Evolutionary conservation across 1,284 basidiomycete genomes (phyloP), one percentile per base, ranked within the genome.

Genomic region (Cutaneotrichosporon cavernicola): DNA sequence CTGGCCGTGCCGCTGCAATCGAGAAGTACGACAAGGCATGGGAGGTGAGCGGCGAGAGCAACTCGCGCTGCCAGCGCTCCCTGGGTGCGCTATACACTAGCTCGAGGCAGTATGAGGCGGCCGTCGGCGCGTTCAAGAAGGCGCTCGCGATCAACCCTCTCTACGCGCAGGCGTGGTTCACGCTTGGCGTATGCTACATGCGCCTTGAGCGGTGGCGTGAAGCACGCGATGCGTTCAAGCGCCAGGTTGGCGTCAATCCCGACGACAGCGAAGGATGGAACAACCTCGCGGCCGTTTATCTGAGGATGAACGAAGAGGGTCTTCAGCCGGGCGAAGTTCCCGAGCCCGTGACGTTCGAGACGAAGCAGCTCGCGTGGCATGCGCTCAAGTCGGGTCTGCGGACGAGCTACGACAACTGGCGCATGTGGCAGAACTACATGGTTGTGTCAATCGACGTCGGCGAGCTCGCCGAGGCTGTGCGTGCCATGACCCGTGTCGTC

Each of bases 381-480:
- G 96, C 97, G 13, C 88, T 99, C 49, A 89, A 90, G 70, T 89
- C 92, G 69, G 93, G 95, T 5, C 85, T 99, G 64, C 89, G 88
- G 70, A 87, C 86, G 75, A 86, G 86, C 59, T 91, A 92, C 78
- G 89, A 93, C 60, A 95, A 95, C 74, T 99, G 96, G 96, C 86
- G 92, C 18, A 95, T 99, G 87, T 99, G 97, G 97, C 85, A 86
- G 70, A 99, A 99, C 82, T 98, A 95, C 83, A 96, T 95, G 90
- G 84, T 97, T 70, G 89, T 99, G 43, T 86, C 91, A 8, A 85
- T 97, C 79, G 93, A 98, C 73, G 90, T 97, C 16, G 96, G 95
- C 8, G 91, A 97, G 79, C 84, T 97, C 52, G 83, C 87, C 9
- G 96, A 99, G 76, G 90, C 93, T 0, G 88, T 87, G 60, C 88